Conservation (phyloP, 2,329 filamentous ascomycete genomes). For the Domatiomyces catenatus region DNA sequence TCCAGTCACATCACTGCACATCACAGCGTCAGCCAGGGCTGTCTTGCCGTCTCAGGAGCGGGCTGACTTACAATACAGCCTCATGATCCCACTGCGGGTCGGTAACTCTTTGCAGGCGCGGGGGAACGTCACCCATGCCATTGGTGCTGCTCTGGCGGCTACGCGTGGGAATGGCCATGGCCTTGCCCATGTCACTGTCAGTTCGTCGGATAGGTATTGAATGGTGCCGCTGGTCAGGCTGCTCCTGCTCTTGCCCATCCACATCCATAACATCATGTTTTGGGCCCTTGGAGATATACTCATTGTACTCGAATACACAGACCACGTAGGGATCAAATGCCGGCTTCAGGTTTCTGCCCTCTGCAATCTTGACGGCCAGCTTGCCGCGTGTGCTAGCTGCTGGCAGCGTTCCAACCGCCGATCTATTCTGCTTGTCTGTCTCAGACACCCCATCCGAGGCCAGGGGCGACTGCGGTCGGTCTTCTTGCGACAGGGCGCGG, state of each 20-base stretch:
- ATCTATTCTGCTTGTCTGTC: neutral
- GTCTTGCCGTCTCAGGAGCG: neutral
- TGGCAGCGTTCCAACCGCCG: slow-evolving; percentile 31
- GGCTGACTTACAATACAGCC: slow-evolving; percentile 65
- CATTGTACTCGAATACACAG: slow-evolving; percentile 89
- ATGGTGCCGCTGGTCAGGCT: slow-evolving; percentile 24
- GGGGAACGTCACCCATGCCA: slow-evolving; percentile 53
- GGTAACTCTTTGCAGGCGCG: slow-evolving; percentile 52
- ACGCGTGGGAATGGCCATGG: slow-evolving; percentile 92
- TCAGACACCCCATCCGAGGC: slow-evolving; percentile 16
- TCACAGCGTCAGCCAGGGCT: neutral
- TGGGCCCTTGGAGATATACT: slow-evolving; percentile 82
- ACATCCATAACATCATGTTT: slow-evolving; percentile 44
- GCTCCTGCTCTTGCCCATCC: slow-evolving; percentile 47
- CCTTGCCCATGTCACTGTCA: slow-evolving; percentile 64
- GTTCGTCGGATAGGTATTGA: slow-evolving; percentile 51
- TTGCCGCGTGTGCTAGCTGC: slow-evolving; percentile 68
- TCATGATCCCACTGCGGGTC: slow-evolving; percentile 93
- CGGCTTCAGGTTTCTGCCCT: slow-evolving; percentile 66
- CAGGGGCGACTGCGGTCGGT: slow-evolving; percentile 20
- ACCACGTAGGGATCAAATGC: slow-evolving; percentile 89
- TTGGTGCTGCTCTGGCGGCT: slow-evolving; percentile 95
- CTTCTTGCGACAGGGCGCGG: slow-evolving; percentile 62
- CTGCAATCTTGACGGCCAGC: slow-evolving; percentile 72
- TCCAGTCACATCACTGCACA: slow-evolving; percentile 70